Percentiles rank a stretch among this genome's conserved stretches.
phyloP scores from a whole-genome alignment of 192 early-diverging fungal genomes.

The Umbelopsis ramanniana region DNA sequence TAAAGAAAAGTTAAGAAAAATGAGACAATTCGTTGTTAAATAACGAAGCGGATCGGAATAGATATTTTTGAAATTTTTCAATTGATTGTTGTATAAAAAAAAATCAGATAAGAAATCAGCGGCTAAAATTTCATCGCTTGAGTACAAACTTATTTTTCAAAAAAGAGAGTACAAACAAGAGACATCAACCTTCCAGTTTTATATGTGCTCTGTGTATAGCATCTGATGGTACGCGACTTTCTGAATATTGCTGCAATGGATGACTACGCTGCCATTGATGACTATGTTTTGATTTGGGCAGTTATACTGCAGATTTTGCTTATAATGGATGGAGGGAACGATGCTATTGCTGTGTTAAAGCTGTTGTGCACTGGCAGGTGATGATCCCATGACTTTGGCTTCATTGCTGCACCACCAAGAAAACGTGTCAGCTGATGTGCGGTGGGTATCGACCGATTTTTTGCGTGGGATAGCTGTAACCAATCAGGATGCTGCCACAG shows the following conservation, averaged over 20 bases:
- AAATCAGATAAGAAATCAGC: background rate
- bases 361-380: background rate
- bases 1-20: conserved; percentile 7
- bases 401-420: background rate
- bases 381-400: background rate
- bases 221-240: background rate
- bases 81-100: background rate
- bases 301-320: too few relatives aligned
- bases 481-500: background rate
- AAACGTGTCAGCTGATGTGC: conserved; percentile 19
- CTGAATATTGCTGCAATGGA: background rate
- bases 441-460: background rate
- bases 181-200: background rate
- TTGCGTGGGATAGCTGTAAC: background rate
- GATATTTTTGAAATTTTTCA: background rate
- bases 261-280: background rate
- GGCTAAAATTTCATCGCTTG: too few relatives aligned
- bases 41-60: background rate
- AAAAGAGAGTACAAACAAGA: too few relatives aligned
- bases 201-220: background rate
- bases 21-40: background rate
- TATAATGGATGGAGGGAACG: too few relatives aligned
- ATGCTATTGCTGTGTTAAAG: too few relatives aligned
- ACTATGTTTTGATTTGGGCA: too few relatives aligned
- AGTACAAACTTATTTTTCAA: too few relatives aligned